phyloP scores from a whole-genome alignment of 2,329 filamentous ascomycete genomes.

The Aspergillus sp. region DNA sequence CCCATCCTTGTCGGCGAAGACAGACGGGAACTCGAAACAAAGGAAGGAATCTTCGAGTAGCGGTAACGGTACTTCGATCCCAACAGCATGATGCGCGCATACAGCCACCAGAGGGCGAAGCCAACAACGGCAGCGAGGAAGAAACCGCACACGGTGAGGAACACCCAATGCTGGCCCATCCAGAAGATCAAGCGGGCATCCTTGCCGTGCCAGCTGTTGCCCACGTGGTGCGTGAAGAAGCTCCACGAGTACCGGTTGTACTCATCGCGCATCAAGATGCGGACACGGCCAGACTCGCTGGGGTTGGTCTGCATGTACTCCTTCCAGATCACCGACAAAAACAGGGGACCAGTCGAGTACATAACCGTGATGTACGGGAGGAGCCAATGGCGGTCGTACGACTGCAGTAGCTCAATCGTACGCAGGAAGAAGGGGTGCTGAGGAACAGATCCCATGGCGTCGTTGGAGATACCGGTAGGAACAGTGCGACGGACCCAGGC shows the following conservation, averaged over 20 bases:
- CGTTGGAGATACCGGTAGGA: constrained; percentile 79
- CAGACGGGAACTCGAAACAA: constrained; percentile 29
- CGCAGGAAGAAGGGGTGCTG: constrained; percentile 73
- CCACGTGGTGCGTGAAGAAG: constrained; percentile 69
- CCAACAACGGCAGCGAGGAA: constrained; percentile 51
- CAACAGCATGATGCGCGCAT: constrained; percentile 49
- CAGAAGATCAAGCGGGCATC: constrained; percentile 68
- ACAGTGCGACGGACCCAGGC: constrained; percentile 71
- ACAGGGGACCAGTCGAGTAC: constrained; percentile 75
- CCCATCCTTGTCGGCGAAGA: constrained; percentile 39
- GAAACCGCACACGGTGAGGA: constrained; percentile 57
- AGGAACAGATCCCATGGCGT: constrained; percentile 73
- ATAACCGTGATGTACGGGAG: constrained; percentile 76
- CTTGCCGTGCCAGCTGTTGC: constrained; percentile 66
- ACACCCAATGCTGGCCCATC: constrained; percentile 60
- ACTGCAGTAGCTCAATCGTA: constrained; percentile 67
- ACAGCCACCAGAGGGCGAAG: constrained; percentile 53
- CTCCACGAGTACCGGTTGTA: constrained; percentile 70
- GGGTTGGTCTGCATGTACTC: constrained; percentile 62
- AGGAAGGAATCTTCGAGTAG: constrained; percentile 35
- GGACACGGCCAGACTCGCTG: constrained; percentile 55
- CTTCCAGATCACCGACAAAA: constrained; percentile 74
- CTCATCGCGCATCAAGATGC: constrained; percentile 69
- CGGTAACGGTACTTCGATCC: constrained; percentile 45
- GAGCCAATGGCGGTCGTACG: constrained; percentile 69